Base-by-base conservation (phyloP, 2,329 filamentous ascomycete genomes). In the Didymella pinodella region DNA sequence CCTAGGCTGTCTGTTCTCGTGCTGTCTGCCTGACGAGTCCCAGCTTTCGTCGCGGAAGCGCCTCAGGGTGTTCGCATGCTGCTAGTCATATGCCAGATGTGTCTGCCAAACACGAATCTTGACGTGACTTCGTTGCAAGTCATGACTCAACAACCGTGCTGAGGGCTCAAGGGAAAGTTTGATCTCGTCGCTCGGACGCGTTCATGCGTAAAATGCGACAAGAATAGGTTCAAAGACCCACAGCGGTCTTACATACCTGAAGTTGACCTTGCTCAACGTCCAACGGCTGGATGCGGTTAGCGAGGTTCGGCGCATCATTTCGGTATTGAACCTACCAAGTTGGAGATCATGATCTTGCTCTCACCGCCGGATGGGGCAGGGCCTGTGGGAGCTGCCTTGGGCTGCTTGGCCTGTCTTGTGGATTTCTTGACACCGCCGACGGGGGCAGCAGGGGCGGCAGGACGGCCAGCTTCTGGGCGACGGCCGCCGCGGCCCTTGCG, bases 301-400 rank as follows among this genome's bases (percentile, higher is more conserved):
- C 63, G 44, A 10, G 12, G 18, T 43, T 61, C 54, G 29, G 18
- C 38, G 44, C 26, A 16, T 43, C 3, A 20, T 14, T 3, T 14
- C 8, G 25, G 18, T 11, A 70, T 3, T 28, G 28, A 34, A 81
- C 93, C 81, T 90, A 97, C 93, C 85, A 99, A 86, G 84, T 96
- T 96, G 89, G 92, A 97, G 82, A 99, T 94, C 80, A 97, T 91
- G 82, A 98, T 94, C 84, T 97, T 98, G 85, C 92, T 96, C 70
- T 96, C 92, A 74, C 87, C 88, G 72, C 83, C 82, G 62, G 84
- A 79, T 66, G 83, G 80, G 57, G 85, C 80, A 60, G 86, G 85
- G 76, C 88, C 90, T 70, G 86, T 85, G 63, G 91, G 87, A 41
- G 84, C 82, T 61, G 86, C 88, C 69, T 83, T 82, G 46, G 82